These are phyloP conservation scores for Gaeumannomyces sp. DNA, from an alignment of 2,329 filamentous ascomycete genomes.

Conservation along the genomic window DNA sequence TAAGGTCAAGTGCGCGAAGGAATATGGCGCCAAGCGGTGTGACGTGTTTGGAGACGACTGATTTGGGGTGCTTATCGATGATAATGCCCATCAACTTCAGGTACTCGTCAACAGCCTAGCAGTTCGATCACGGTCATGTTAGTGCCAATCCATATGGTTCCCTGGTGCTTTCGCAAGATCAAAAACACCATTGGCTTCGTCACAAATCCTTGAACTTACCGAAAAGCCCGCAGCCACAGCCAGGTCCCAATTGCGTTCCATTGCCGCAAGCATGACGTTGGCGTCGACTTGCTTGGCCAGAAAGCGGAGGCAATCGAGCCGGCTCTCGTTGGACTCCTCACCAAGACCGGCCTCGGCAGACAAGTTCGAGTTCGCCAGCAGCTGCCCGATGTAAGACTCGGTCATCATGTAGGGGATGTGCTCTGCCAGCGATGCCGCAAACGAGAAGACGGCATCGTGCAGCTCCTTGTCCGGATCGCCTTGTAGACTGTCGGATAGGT, in stretches of 20 bases:
- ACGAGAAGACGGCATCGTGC: slow-evolving; percentile 75
- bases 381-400: slow-evolving; percentile 62
- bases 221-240: slow-evolving; percentile 56
- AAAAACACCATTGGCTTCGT: neutral
- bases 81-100: slow-evolving; percentile 63
- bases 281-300: slow-evolving; percentile 72
- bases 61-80: slow-evolving; percentile 73
- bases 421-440: slow-evolving; percentile 73
- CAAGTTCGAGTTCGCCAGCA: slow-evolving; percentile 65
- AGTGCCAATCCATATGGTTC: neutral
- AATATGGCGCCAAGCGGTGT: slow-evolving; percentile 60
- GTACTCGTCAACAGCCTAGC: slow-evolving; percentile 59
- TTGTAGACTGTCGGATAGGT: slow-evolving; percentile 60
- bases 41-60: slow-evolving; percentile 69
- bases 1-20: slow-evolving; percentile 56
- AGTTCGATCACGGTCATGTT: neutral
- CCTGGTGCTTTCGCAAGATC: neutral
- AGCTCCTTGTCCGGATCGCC: slow-evolving; percentile 53
- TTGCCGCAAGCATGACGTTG: slow-evolving; percentile 65
- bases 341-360: slow-evolving; percentile 61
- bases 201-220: slow-evolving; percentile 39
- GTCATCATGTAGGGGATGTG: slow-evolving; percentile 88
- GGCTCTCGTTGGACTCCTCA: slow-evolving; percentile 56
- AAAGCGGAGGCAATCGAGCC: slow-evolving; percentile 63
- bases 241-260: slow-evolving; percentile 65